Evolutionary conservation across 352 stramenopile genomes (phyloP).

Genomic region (Phytophthora tentaculata): DNA sequence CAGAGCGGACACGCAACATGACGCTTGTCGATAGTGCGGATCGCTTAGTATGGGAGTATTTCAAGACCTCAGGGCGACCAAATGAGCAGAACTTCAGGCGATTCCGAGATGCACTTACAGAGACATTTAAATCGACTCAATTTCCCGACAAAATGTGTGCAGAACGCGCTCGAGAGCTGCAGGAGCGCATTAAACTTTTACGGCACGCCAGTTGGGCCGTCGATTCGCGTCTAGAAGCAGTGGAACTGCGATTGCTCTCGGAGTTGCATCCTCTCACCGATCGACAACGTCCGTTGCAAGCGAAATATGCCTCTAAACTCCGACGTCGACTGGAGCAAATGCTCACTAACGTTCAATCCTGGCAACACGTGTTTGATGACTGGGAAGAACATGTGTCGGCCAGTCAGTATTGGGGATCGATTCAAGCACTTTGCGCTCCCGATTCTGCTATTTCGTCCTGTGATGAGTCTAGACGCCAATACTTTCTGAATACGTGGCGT

Average conservation of each 20-base stretch:
- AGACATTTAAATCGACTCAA: constrained; percentile 17
- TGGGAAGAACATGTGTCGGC: constrained; percentile 6
- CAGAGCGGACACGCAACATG: constrained; percentile 1
- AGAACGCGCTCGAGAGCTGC: constrained; percentile 32
- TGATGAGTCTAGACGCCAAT: constrained; percentile 20
- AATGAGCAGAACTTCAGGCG: constrained; percentile 16
- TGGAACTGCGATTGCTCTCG: constrained; percentile 43
- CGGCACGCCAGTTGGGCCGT: constrained; percentile 22
- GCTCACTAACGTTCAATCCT: constrained; percentile 28
- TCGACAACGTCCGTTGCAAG: constrained; percentile 35
- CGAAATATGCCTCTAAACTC: constrained; percentile 45
- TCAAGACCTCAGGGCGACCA: constrained; percentile 20
- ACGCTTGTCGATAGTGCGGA: constrained; percentile 1
- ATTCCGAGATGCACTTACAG: constrained; percentile 19
- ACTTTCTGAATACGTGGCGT: constrained; percentile 30
- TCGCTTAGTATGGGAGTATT: constrained; percentile 30
- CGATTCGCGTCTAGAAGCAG: constrained; percentile 40
- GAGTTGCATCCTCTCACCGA: constrained; percentile 27
- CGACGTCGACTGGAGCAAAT: constrained; percentile 35
- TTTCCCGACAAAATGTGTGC: constrained; percentile 29
- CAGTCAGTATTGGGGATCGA: constrained; percentile 32
- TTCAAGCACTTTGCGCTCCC: constrained; percentile 21
- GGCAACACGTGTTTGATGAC: constrained; percentile 38
- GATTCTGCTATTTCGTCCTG: constrained; percentile 5
- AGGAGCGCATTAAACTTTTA: constrained; percentile 34